phyloP scores from a whole-genome alignment of 1,284 basidiomycete species.

The Termitomyces sp. region DNA sequence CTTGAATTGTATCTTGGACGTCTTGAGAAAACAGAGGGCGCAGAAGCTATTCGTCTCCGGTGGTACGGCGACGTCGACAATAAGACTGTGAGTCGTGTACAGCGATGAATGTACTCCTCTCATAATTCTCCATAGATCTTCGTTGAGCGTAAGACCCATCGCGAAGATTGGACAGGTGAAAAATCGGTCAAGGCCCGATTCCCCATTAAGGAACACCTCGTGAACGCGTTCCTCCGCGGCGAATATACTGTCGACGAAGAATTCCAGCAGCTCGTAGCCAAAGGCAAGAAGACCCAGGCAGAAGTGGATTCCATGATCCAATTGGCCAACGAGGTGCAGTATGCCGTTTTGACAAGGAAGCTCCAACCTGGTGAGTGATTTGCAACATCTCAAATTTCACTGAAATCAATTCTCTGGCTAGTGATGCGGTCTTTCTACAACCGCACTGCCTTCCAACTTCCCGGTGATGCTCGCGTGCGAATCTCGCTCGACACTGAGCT shows the following conservation, averaged over 20 bases:
- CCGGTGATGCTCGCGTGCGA: slow-evolving; percentile 95
- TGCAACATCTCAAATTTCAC: neutral
- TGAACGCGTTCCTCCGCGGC: slow-evolving; percentile 89
- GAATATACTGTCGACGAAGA: slow-evolving; percentile 94
- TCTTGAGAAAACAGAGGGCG: slow-evolving; percentile 97
- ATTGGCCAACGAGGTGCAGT: slow-evolving; percentile 95
- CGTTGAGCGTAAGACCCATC: slow-evolving; percentile 97
- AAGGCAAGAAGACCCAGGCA: slow-evolving; percentile 91
- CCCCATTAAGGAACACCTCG: slow-evolving; percentile 91
- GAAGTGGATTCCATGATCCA: slow-evolving; percentile 96
- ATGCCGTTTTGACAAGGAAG: slow-evolving; percentile 81
- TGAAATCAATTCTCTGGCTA: slow-evolving; percentile 21
- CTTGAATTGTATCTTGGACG: slow-evolving; percentile 97
- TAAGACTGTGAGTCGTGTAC: slow-evolving; percentile 55
- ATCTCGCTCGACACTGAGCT: slow-evolving; percentile 98
- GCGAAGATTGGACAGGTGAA: slow-evolving; percentile 99
- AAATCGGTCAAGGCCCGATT: slow-evolving; percentile 99
- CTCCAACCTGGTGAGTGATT: slow-evolving; percentile 66
- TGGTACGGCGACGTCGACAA: slow-evolving; percentile 96
- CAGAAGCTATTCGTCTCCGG: slow-evolving; percentile 91
- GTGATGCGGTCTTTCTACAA: slow-evolving; percentile 99
- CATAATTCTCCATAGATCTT: slow-evolving; percentile 63
- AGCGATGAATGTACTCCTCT: neutral
- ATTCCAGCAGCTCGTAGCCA: slow-evolving; percentile 84
- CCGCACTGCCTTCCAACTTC: slow-evolving; percentile 97